phyloP scores from a whole-genome alignment of 2,329 filamentous ascomycete genomes.

The Fusarium subglutinans region DNA sequence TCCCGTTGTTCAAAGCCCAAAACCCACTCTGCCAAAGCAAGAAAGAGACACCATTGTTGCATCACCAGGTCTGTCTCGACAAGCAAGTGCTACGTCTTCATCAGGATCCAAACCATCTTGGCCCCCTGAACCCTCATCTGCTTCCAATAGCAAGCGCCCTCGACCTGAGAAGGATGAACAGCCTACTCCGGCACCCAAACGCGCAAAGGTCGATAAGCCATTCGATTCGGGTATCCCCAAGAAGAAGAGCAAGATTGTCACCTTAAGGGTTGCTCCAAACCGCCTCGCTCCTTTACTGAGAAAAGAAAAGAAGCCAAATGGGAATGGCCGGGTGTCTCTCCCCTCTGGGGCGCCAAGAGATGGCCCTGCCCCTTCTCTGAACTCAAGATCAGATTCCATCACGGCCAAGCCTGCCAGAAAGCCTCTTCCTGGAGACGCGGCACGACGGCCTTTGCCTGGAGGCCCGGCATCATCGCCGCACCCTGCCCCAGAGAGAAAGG shows the following conservation, averaged over 20 bases:
- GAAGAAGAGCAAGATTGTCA: conserved; percentile 49
- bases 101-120: conserved; percentile 32
- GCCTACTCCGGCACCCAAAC: conserved; percentile 49
- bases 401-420: conserved; percentile 50
- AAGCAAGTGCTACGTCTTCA: conserved; percentile 35
- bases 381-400: conserved; percentile 43
- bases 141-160: conserved; percentile 47
- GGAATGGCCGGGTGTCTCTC: conserved; percentile 45
- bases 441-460: conserved; percentile 48
- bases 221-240: conserved; percentile 31
- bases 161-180: conserved; percentile 51
- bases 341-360: conserved; percentile 46
- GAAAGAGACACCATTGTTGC: conserved; percentile 44
- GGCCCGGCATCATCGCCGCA: conserved; percentile 38
- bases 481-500: conserved; percentile 38
- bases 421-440: conserved; percentile 47
- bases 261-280: conserved; percentile 48
- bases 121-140: conserved; percentile 30
- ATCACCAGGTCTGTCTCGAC: conserved; percentile 36
- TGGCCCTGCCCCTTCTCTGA: conserved; percentile 24
- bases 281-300: conserved; percentile 50
- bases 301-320: conserved; percentile 32
- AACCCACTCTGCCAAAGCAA: conserved; percentile 16
- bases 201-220: conserved; percentile 50
- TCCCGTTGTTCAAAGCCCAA: conserved; percentile 12